These are phyloP conservation scores for Blastomyces emzantsi DNA, from an alignment of 2,329 filamentous ascomycete genomes.

Conservation along the genomic window DNA sequence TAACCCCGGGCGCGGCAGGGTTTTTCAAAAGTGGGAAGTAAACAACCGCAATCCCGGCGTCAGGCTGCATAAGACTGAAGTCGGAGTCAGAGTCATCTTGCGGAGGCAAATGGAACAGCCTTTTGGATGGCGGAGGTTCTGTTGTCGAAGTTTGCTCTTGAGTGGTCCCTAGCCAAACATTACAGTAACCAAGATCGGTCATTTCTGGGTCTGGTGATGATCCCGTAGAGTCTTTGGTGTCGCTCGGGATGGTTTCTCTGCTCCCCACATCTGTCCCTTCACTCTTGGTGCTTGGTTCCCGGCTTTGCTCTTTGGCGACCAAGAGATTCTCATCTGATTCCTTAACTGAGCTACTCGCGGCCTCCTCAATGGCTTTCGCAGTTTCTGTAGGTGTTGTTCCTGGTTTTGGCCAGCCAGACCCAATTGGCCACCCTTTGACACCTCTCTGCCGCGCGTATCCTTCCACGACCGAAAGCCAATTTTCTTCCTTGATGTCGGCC, in stretches of 20 bases:
- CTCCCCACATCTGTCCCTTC: conserved; percentile 5
- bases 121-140: conserved; percentile 47
- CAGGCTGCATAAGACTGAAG: conserved; percentile 61
- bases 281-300: conserved; percentile 17
- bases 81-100: conserved; percentile 50
- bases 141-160: conserved; percentile 56
- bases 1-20: conserved; percentile 34
- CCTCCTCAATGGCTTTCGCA: conserved; percentile 56
- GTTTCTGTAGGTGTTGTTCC: conserved; percentile 52
- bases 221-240: conserved; percentile 40
- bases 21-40: conserved; percentile 90
- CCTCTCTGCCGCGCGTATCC: conserved; percentile 85
- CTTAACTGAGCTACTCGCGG: conserved; percentile 51
- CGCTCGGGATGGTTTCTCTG: conserved; percentile 32
- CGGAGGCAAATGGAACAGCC: conserved; percentile 31
- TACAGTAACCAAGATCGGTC: conserved; percentile 72
- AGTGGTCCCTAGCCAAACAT: conserved; percentile 75
- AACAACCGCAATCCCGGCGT: conserved; percentile 78
- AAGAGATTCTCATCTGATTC: conserved; percentile 57
- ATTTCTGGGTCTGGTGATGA: conserved; percentile 17
- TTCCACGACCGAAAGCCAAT: conserved; percentile 91
- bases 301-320: conserved; percentile 43
- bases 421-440: conserved; percentile 89
- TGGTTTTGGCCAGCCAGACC: conserved; percentile 69
- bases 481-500: conserved; percentile 85